These are phyloP conservation scores for Grammothele lineata DNA, from an alignment of 768 basidiomycete genomes.

Conservation along the genomic window DNA sequence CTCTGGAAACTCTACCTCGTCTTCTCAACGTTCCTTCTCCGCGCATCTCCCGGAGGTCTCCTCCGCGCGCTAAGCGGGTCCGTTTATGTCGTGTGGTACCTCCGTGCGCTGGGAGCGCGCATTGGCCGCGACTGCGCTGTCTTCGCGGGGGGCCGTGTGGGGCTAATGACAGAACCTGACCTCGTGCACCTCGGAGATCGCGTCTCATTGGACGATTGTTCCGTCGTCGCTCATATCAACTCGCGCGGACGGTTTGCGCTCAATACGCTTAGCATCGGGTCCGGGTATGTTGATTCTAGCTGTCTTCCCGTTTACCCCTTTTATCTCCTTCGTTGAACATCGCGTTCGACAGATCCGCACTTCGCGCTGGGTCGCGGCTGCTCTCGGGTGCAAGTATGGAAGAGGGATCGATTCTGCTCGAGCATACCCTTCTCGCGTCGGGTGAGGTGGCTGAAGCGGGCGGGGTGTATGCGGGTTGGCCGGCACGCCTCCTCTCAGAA, in stretches of 20 bases:
- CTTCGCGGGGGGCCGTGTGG: conserved; percentile 39
- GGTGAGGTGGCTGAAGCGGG: conserved; percentile 43
- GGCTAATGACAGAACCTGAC: conserved; percentile 47
- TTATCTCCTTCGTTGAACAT: not conserved
- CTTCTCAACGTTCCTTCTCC: conserved; percentile 34
- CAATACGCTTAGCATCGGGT: conserved; percentile 38
- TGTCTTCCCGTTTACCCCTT: not conserved
- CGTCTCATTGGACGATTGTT: conserved; percentile 42
- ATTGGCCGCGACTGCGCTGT: conserved; percentile 41
- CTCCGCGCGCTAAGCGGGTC: conserved; percentile 38
- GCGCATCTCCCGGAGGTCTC: conserved; percentile 39
- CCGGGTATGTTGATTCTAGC: conserved; percentile 26
- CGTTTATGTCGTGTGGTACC: conserved; percentile 38
- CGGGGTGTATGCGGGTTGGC: conserved; percentile 42
- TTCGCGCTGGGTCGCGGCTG: conserved; percentile 44
- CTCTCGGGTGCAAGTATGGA: conserved; percentile 51
- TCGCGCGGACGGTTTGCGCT: conserved; percentile 43
- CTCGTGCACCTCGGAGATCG: conserved; percentile 42
- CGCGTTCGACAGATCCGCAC: conserved; percentile 30
- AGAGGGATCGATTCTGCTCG: conserved; percentile 42
- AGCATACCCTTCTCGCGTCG: conserved; percentile 45
- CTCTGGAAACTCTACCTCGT: conserved; percentile 44
- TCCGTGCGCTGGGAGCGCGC: conserved; percentile 40
- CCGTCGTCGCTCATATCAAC: conserved; percentile 48
- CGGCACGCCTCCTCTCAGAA: conserved; percentile 28